Conservation (phyloP, 2,329 filamentous ascomycete species). For the Hypoxylon sp. region DNA sequence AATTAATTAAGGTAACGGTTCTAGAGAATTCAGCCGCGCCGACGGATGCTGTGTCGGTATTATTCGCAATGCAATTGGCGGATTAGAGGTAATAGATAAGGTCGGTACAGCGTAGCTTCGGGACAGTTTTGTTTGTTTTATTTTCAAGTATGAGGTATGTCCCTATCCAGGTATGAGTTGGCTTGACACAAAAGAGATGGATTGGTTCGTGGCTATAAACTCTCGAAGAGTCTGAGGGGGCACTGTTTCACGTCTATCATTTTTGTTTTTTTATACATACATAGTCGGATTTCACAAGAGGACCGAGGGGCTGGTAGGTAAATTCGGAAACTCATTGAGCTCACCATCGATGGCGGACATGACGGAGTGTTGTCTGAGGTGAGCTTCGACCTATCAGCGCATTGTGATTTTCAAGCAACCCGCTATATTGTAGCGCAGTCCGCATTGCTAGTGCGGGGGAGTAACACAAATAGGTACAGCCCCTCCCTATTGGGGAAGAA, state of each 20-base stretch:
- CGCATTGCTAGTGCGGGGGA: slow-evolving; percentile 25
- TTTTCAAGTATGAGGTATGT: no score
- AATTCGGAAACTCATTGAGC: slow-evolving; percentile 30
- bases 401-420: slow-evolving; percentile 40
- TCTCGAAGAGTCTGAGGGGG: slow-evolving; percentile 1
- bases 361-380: slow-evolving; percentile 27
- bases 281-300: slow-evolving; percentile 2
- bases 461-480: slow-evolving; percentile 18
- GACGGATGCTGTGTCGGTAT: slow-evolving; percentile 8
- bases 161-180: no score
- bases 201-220: slow-evolving; percentile 4
- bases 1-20: slow-evolving; percentile 22
- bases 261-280: slow-evolving; percentile 12
- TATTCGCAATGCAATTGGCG: slow-evolving; percentile 4
- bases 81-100: no score
- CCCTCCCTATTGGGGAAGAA: slow-evolving; percentile 21
- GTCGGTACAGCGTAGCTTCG: no score
- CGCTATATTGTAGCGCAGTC: slow-evolving; percentile 16
- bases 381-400: slow-evolving; percentile 40
- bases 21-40: slow-evolving; percentile 19
- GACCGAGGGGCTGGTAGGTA: slow-evolving; percentile 11
- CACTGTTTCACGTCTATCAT: slow-evolving; percentile 22
- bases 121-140: no score
- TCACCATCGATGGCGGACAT: slow-evolving; percentile 44
- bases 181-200: no score